phyloP scores from a whole-genome alignment of 129 eudicot genomes.

The Smallanthus sonchifolius region DNA sequence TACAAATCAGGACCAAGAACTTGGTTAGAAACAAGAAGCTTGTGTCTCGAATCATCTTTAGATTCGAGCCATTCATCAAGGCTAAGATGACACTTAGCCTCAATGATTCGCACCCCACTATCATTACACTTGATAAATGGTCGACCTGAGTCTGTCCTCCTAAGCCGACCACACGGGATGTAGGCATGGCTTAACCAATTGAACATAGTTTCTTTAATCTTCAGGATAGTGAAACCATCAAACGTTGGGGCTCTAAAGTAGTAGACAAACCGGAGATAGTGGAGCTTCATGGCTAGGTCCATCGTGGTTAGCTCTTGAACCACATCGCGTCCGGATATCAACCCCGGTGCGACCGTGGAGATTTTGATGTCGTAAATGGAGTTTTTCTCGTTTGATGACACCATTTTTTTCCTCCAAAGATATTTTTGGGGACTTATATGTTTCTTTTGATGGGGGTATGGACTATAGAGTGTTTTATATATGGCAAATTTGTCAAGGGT shows the following conservation, averaged over 20 bases:
- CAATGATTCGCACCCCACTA: constrained; percentile 60
- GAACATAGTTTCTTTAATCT: constrained; percentile 61
- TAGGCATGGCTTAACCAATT: constrained; percentile 49
- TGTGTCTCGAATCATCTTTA: constrained; percentile 34
- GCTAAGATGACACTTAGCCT: constrained; percentile 55
- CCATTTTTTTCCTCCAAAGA: constrained; percentile 26
- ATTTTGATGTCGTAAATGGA: constrained; percentile 37
- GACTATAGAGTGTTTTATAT: neutral
- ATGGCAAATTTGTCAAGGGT: neutral
- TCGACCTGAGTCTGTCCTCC: constrained; percentile 49
- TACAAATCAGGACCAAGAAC: constrained; percentile 62
- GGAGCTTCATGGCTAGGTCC: constrained; percentile 87
- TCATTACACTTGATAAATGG: constrained; percentile 79
- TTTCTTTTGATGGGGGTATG: neutral
- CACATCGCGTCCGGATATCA: constrained; percentile 35
- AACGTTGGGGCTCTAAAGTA: constrained; percentile 48
- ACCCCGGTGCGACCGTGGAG: constrained; percentile 61
- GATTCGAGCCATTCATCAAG: constrained; percentile 65
- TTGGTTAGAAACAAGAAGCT: constrained; percentile 39
- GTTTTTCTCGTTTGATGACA: constrained; percentile 17
- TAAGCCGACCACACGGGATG: constrained; percentile 56
- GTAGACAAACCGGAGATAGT: constrained; percentile 61
- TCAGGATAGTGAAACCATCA: constrained; percentile 35
- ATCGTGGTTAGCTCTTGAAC: constrained; percentile 50
- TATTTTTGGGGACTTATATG: neutral